phyloP scores from a whole-genome alignment of 164 flowering plant genomes.

The Echeveria elegans region DNA sequence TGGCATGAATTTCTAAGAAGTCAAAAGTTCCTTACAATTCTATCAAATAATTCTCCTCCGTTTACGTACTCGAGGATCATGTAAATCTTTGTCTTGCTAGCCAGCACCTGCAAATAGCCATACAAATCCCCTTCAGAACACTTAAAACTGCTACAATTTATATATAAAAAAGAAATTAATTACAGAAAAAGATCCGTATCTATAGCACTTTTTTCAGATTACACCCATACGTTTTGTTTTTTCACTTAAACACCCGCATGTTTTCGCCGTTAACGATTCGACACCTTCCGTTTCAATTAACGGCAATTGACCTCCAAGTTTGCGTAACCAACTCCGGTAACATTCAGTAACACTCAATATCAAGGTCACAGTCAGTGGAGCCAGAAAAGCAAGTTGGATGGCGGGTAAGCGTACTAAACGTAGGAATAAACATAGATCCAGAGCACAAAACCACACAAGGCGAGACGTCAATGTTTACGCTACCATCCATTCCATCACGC shows the following conservation, averaged over 20 bases:
- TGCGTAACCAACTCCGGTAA: too few species aligned
- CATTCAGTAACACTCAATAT: neutral
- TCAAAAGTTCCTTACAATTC: conserved; percentile 4
- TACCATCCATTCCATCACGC: neutral
- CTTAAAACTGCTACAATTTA: neutral
- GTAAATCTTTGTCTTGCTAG: conserved; percentile 11
- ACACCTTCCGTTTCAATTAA: too few species aligned
- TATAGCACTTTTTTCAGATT: too few species aligned
- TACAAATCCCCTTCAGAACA: neutral
- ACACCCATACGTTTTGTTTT: too few species aligned
- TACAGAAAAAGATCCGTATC: too few species aligned
- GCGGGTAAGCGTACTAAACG: neutral
- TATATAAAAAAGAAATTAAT: too few species aligned
- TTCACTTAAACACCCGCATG: too few species aligned
- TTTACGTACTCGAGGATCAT: conserved; percentile 10
- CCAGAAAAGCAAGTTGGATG: neutral
- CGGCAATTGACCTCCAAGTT: too few species aligned
- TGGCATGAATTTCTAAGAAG: neutral
- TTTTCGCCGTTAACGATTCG: too few species aligned
- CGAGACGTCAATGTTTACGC: neutral
- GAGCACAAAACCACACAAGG: neutral
- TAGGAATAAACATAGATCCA: neutral
- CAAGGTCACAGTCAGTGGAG: neutral
- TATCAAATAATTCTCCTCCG: conserved; percentile 11
- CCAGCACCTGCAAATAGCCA: conserved; percentile 9